These are phyloP conservation scores for Sphagnum fallax DNA, from an alignment of 228 moss, liverwort and hornwort genomes.

Conservation along the genomic window DNA sequence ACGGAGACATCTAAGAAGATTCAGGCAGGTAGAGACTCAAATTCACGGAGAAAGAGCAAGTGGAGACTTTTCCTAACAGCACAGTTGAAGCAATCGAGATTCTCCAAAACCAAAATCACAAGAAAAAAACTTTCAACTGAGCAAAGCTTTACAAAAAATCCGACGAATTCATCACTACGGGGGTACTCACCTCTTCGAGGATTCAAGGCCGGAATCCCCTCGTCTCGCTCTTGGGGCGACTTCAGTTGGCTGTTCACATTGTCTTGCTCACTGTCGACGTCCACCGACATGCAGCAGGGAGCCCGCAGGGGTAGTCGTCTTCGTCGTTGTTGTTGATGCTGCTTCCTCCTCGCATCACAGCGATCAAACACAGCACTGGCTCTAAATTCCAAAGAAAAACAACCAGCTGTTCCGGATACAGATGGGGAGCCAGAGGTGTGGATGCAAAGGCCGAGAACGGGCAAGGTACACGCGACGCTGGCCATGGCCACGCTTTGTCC, in stretches of 20 bases:
- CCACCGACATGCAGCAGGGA: conserved; percentile 21
- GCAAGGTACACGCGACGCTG: too few relatives aligned
- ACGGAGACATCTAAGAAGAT: too few relatives aligned
- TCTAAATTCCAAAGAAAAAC: neutral
- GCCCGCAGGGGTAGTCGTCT: conserved; percentile 1
- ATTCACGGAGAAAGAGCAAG: too few relatives aligned
- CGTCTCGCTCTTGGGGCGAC: conserved; percentile 27
- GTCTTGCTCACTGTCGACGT: conserved; percentile 67
- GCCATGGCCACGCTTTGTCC: too few relatives aligned
- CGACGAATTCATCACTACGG: too few relatives aligned
- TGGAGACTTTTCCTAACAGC: neutral
- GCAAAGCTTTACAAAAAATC: too few relatives aligned
- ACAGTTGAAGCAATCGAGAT: neutral
- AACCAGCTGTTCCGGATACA: too few relatives aligned
- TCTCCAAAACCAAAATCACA: neutral
- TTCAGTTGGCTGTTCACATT: conserved; percentile 31
- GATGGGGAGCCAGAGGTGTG: too few relatives aligned
- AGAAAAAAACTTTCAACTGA: neutral
- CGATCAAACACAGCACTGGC: neutral
- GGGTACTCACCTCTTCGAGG: conserved; percentile 44
- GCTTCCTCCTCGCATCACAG: neutral
- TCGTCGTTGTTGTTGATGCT: neutral
- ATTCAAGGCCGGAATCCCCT: conserved; percentile 19
- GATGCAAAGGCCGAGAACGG: too few relatives aligned
- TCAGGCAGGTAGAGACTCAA: too few relatives aligned